A percentile compares a stretch with the other conserved stretches of the same genome.
These are phyloP conservation scores for Podosphaera leucotricha DNA, from an alignment of 2,329 filamentous ascomycete genomes.

Conservation along the genomic window DNA sequence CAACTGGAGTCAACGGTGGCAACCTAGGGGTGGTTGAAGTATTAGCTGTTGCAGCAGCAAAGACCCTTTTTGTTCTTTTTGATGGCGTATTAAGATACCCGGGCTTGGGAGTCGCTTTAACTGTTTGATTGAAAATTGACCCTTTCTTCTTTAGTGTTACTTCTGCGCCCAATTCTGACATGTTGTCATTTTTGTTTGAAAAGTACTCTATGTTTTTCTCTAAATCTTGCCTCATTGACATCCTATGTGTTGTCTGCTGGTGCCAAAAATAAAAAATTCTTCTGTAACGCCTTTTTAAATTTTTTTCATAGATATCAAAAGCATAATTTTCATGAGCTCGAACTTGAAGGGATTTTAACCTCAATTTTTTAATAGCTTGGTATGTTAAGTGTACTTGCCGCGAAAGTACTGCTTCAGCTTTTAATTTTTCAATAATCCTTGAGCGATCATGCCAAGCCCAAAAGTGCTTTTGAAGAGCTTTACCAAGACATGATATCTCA, in stretches of 20 bases:
- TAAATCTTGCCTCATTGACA: slow-evolving; percentile 3
- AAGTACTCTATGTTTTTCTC: slow-evolving; percentile 3
- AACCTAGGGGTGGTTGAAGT: slow-evolving; percentile 21
- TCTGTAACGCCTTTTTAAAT: slow-evolving; percentile 14
- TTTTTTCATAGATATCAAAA: slow-evolving; percentile 13
- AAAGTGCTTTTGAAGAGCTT: slow-evolving; percentile 10
- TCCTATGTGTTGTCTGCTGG: slow-evolving; percentile 9
- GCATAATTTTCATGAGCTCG: slow-evolving; percentile 11
- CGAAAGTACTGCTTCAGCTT: slow-evolving; percentile 11
- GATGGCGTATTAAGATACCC: slow-evolving; percentile 21
- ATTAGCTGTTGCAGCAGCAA: slow-evolving; percentile 17
- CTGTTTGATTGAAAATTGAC: slow-evolving; percentile 7
- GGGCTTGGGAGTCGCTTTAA: slow-evolving; percentile 8
- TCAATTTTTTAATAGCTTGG: slow-evolving; percentile 14
- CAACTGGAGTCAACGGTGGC: slow-evolving; percentile 22
- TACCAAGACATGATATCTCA: slow-evolving; percentile 8
- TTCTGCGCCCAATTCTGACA: slow-evolving; percentile 15
- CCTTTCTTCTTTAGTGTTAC: slow-evolving; percentile 7
- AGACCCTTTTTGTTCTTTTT: slow-evolving; percentile 21
- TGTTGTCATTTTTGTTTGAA: slow-evolving; percentile 8
- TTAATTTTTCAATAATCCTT: slow-evolving; percentile 7
- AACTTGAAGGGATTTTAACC: slow-evolving; percentile 10
- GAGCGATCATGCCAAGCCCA: slow-evolving; percentile 10
- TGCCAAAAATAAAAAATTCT: slow-evolving; percentile 16
- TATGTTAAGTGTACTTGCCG: slow-evolving; percentile 12